Evolutionary conservation across 768 basidiomycete genomes (phyloP).

Genomic region (Leucocoprinus leucothites): DNA sequence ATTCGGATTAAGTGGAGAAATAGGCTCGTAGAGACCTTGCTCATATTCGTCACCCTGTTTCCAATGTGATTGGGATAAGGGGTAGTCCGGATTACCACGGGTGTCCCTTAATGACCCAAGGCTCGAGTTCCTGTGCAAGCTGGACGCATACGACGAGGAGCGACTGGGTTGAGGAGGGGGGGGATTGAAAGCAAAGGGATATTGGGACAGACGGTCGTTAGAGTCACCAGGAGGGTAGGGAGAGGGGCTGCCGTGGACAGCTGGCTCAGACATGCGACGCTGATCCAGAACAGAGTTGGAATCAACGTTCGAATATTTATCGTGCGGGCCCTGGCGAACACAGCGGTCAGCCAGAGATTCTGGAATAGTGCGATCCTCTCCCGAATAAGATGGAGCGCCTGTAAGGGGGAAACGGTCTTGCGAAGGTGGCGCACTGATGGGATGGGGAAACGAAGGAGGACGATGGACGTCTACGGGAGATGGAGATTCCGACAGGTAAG

Average conservation of each 20-base stretch:
- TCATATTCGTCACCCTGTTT: conserved; percentile 34
- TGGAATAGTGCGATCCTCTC: conserved; percentile 36
- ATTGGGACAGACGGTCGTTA: conserved; percentile 28
- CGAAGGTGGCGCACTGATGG: conserved; percentile 39
- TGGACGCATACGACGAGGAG: conserved; percentile 36
- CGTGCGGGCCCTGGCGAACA: conserved; percentile 30
- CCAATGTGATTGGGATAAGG: conserved; percentile 33
- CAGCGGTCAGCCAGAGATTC: conserved; percentile 36
- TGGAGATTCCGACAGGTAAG: conserved; percentile 39
- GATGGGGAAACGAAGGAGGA: conserved; percentile 34
- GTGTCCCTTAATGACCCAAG: conserved; percentile 42
- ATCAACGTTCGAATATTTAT: conserved; percentile 33
- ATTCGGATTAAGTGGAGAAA: conserved; percentile 53
- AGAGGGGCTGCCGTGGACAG: conserved; percentile 39
- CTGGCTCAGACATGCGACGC: conserved; percentile 69
- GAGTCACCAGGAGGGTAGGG: conserved; percentile 32
- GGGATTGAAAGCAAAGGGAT: conserved; percentile 37
- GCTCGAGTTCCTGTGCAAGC: conserved; percentile 45
- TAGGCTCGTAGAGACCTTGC: conserved; percentile 40
- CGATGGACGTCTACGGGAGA: conserved; percentile 40
- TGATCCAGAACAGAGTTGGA: conserved; percentile 45
- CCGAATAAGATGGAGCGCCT: conserved; percentile 37
- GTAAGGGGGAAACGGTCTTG: conserved; percentile 43
- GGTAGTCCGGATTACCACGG: conserved; percentile 35
- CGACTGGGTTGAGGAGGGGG: conserved; percentile 27